Evolutionary conservation across 345 rosid genomes (phyloP).

Genomic region (Barbarea vulgaris): DNA sequence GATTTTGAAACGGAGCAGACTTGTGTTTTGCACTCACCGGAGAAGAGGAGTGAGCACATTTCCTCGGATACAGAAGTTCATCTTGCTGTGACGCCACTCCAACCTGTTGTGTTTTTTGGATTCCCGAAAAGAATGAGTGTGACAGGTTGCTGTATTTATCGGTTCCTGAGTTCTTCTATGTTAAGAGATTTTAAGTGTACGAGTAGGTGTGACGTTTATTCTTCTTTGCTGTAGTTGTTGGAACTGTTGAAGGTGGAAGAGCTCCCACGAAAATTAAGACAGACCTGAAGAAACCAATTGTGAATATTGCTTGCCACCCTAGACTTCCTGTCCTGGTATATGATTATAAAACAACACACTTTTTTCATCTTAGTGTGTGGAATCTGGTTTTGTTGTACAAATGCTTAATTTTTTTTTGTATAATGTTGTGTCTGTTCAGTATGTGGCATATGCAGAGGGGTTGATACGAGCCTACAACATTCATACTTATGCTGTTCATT

Average conservation of each 20-base stretch:
- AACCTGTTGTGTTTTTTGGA: slow-evolving; percentile 95
- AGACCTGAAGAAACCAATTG: slow-evolving; percentile 91
- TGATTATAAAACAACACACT: slow-evolving; percentile 11
- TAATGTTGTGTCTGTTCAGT: slow-evolving; percentile 52
- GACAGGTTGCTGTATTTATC: slow-evolving; percentile 56
- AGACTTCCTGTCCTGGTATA: slow-evolving; percentile 91
- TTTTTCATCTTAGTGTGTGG: slow-evolving; percentile 3
- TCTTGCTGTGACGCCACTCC: slow-evolving; percentile 94
- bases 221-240: slow-evolving; percentile 69
- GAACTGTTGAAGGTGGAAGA: slow-evolving; percentile 95
- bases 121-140: slow-evolving; percentile 93
- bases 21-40: slow-evolving; percentile 93
- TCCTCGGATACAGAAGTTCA: slow-evolving; percentile 83
- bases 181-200: neutral
- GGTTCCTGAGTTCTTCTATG: neutral
- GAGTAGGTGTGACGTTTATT: slow-evolving; percentile 5
- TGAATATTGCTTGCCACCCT: slow-evolving; percentile 97
- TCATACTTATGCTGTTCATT: slow-evolving; percentile 86
- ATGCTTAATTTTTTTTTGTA: slow-evolving; percentile 11
- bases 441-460: slow-evolving; percentile 98
- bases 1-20: slow-evolving; percentile 94
- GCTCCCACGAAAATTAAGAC: slow-evolving; percentile 94
- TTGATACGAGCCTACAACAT: slow-evolving; percentile 96
- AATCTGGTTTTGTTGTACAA: slow-evolving; percentile 4
- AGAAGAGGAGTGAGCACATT: slow-evolving; percentile 78